phyloP scores from a whole-genome alignment of 2,329 filamentous ascomycete genomes.

The Claviceps cyperi region DNA sequence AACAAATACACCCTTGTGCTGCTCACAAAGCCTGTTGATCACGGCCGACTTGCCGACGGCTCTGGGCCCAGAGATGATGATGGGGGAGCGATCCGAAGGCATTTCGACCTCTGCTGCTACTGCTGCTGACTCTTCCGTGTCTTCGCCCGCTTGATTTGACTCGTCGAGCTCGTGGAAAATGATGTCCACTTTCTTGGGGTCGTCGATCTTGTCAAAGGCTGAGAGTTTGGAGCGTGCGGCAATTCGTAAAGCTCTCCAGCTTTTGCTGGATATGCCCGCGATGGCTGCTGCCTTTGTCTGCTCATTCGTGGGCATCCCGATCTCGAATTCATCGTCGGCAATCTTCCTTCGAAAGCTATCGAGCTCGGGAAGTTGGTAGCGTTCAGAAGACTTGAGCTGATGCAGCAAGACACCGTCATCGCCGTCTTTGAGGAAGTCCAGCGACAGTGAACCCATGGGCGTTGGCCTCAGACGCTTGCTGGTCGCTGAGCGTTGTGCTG shows the following conservation, averaged over 20 bases:
- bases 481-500: conserved; percentile 50
- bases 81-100: conserved; percentile 35
- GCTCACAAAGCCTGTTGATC: conserved; percentile 45
- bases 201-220: conserved; percentile 76
- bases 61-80: conserved; percentile 54
- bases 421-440: conserved; percentile 63
- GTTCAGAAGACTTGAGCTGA: conserved; percentile 49
- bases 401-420: conserved; percentile 46
- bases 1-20: conserved; percentile 51
- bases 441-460: conserved; percentile 57
- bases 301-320: conserved; percentile 61
- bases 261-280: conserved; percentile 72
- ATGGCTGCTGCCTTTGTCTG: conserved; percentile 39
- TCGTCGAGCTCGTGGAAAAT: conserved; percentile 39
- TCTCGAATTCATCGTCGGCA: conserved; percentile 67
- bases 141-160: conserved; percentile 19
- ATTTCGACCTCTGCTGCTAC: conserved; percentile 20
- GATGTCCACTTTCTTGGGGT: conserved; percentile 53
- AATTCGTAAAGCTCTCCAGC: conserved; percentile 77
- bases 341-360: conserved; percentile 60
- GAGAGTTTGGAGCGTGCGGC: conserved; percentile 60
- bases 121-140: conserved; percentile 17
- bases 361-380: conserved; percentile 55
- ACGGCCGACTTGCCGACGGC: conserved; percentile 50
- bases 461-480: conserved; percentile 55